These are phyloP conservation scores for Boletus sp. DNA, from an alignment of 768 basidiomycete species.

Conservation along the genomic window DNA sequence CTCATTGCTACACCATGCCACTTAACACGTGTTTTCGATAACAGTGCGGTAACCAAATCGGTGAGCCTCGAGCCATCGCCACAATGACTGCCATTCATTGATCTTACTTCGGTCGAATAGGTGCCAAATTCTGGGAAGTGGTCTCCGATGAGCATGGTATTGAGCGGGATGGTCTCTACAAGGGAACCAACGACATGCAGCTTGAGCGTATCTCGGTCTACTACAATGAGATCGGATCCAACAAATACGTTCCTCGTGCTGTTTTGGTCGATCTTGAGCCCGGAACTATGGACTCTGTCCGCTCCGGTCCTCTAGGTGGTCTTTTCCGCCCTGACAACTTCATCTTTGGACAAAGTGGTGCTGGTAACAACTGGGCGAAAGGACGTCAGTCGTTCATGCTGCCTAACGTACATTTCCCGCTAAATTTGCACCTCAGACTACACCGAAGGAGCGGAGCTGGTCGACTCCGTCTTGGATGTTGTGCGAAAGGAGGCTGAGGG, in stretches of 20 bases:
- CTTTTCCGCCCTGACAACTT: conserved; percentile 99
- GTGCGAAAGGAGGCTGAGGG: conserved; percentile 99
- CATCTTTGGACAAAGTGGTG: conserved; percentile 96
- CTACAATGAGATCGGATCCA: conserved; percentile 93
- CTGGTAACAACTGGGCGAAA: conserved; percentile 99
- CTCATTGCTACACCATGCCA: conserved; percentile 5
- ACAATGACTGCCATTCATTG: conserved; percentile 15
- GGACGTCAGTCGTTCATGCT: conserved; percentile 67
- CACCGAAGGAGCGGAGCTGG: conserved; percentile 96
- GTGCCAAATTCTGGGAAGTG: conserved; percentile 97
- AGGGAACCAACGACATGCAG: conserved; percentile 92
- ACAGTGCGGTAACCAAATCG: conserved; percentile 99
- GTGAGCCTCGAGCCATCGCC: conserved; percentile 45
- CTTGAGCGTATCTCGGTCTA: conserved; percentile 97
- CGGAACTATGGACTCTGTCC: conserved; percentile 92
- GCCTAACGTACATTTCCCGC: not conserved
- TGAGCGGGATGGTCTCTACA: conserved; percentile 89
- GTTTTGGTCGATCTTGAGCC: conserved; percentile 98
- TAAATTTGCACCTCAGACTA: conserved; percentile 46
- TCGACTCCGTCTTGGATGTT: conserved; percentile 96
- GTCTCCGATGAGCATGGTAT: conserved; percentile 99
- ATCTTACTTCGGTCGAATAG: conserved; percentile 37
- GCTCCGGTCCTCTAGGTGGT: conserved; percentile 83
- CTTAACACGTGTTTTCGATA: conserved; percentile 31
- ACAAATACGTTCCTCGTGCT: conserved; percentile 98